Conservation (phyloP, 1,139 yeast genomes). For the Groenewaldozyma auringiensis region DNA sequence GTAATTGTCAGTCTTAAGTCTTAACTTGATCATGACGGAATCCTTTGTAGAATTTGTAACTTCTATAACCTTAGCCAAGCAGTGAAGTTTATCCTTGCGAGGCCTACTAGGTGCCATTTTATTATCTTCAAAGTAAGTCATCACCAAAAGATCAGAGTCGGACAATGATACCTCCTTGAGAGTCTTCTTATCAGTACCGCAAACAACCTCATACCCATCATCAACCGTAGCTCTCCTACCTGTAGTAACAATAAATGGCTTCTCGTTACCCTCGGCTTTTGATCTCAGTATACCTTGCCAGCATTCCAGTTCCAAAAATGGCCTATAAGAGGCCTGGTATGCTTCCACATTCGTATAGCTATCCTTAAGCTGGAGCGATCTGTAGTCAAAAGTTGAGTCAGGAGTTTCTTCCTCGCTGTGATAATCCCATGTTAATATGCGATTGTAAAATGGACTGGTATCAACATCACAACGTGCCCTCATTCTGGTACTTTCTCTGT, state of each 20-base stretch:
- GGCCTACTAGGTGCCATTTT: conserved; percentile 28
- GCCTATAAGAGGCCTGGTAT: conserved; percentile 64
- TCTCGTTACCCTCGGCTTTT: conserved; percentile 49
- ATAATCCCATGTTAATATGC: conserved; percentile 73
- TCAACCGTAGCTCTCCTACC: conserved; percentile 82
- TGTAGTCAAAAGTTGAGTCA: conserved; percentile 28
- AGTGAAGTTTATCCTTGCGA: conserved; percentile 32
- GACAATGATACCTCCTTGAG: conserved; percentile 30
- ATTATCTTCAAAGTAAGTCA: conserved; percentile 39
- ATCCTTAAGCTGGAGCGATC: conserved; percentile 5
- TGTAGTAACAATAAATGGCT: conserved; percentile 61
- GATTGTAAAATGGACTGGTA: conserved; percentile 63
- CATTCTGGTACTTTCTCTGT: conserved; percentile 65
- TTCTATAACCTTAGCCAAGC: conserved; percentile 73
- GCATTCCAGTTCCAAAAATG: conserved; percentile 77
- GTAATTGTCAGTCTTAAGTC: conserved; percentile 45
- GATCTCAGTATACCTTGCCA: conserved; percentile 87
- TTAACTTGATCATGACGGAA: conserved; percentile 61
- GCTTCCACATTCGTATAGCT: conserved; percentile 46
- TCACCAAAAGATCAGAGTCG: conserved; percentile 72
- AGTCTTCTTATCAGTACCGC: conserved; percentile 53
- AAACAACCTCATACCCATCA: conserved; percentile 80
- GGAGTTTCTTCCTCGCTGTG: conserved; percentile 54
- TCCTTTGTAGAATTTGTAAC: conserved; percentile 51
- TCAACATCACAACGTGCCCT: conserved; percentile 72